Evolutionary conservation across 2,329 filamentous ascomycete genomes (phyloP), one percentile per base, ranked within the genome.

Genomic region (Tolypocladium capitatum): DNA sequence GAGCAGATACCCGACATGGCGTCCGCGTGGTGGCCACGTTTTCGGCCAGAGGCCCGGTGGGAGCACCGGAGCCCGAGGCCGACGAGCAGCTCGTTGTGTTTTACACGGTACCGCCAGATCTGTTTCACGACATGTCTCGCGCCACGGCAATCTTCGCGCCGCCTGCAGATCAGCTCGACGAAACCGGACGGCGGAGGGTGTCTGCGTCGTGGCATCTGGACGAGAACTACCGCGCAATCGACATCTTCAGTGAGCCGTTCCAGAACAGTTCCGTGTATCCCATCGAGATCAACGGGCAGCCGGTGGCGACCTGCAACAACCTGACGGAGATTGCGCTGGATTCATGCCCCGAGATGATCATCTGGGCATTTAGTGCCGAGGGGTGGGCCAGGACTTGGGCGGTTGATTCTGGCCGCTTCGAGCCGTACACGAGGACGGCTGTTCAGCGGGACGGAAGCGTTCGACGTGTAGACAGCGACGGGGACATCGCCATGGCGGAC

Each of bases 81-180:
- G 51, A 55, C 48, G 60, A 30, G 42, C 69, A 72, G 52, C 57
- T 65, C 36, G 53, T 85, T 27, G 71, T 80, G 46, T 64, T 84
- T 2, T 85, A 81, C 58, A 80, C 71, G 1, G 65, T 85, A 2
- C 80, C 81, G 0, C 60, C 71, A 0, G 79, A 83, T 58, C 60
- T 74, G 2, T 75, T 79, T 51, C 64, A 67, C 31, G 59, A 66
- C 18, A 60, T 63, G 40, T 53, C 55, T 24, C 53, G 47, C n/a
- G 35, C 36, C 9, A 46, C 48, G 20, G 45, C 49, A 27, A 47
- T 51, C 24, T 38, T 50, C 46, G 49, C 49, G 24, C 31, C 43
- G 28, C 45, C 31, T 20, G 46, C 43, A 32, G 33, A 48, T 21
- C 31, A 30, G 31, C 38, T 46, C 5, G 48, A 48, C 16, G 49